Conservation (phyloP, 2,329 filamentous ascomycete genomes). For the Penicillium polonicum region DNA sequence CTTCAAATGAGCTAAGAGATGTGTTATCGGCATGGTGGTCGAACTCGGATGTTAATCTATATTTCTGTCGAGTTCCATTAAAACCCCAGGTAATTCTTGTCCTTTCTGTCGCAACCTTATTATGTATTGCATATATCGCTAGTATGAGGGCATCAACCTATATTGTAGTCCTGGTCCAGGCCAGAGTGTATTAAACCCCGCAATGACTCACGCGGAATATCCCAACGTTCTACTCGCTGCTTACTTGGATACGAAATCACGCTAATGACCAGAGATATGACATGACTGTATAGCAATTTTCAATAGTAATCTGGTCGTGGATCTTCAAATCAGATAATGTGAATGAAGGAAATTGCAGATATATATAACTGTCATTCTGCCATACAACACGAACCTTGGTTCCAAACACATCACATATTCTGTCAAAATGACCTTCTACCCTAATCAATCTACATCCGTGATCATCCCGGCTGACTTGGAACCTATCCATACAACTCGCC, state of each 20-base stretch:
- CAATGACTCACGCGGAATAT: background rate
- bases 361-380: background rate
- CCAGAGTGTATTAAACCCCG: background rate
- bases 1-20: too few species aligned
- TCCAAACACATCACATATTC: background rate
- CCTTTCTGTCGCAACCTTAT: background rate
- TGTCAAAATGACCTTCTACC: conserved; percentile 12
- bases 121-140: background rate
- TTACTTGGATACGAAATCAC: background rate
- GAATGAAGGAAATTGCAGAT: background rate
- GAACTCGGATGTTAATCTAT: too few species aligned
- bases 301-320: too few species aligned
- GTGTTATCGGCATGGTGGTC: background rate
- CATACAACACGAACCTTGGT: background rate
- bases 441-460: conserved; percentile 13
- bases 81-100: background rate
- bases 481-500: conserved; percentile 16
- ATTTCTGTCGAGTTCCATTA: background rate
- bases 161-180: background rate
- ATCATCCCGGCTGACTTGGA: conserved; percentile 10
- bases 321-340: background rate
- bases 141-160: background rate
- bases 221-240: background rate
- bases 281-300: background rate
- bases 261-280: background rate